These are phyloP conservation scores for Cladophialophora psammophila DNA, from an alignment of 2,329 filamentous ascomycete species.

Conservation along the genomic window DNA sequence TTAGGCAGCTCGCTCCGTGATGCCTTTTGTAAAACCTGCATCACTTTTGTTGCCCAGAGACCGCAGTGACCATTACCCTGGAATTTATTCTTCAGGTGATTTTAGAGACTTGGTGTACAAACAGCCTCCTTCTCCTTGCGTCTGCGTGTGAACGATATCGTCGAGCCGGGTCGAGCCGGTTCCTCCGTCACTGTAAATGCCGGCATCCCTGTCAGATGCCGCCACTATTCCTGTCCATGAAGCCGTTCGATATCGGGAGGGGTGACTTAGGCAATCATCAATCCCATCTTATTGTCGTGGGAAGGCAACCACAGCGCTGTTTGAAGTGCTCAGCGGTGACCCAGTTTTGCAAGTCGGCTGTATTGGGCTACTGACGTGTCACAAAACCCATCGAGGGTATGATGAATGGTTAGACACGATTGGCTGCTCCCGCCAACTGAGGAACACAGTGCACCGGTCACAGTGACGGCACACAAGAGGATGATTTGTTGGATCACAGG, in stretches of 20 bases:
- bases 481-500: constrained; percentile 29
- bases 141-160: not conserved
- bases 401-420: constrained; percentile 18
- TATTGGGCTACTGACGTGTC: constrained; percentile 31
- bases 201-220: not conserved
- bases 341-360: constrained; percentile 13
- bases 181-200: not conserved
- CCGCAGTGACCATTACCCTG: not conserved
- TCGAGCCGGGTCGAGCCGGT: constrained; percentile 2
- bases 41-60: not conserved
- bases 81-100: not conserved
- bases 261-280: not conserved
- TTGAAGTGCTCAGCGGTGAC: not conserved
- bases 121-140: not conserved
- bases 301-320: not conserved
- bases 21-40: not conserved
- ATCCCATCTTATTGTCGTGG: not conserved
- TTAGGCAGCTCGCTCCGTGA: not conserved
- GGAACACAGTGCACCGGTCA: constrained; percentile 20
- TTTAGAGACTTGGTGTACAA: not conserved
- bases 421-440: constrained; percentile 22
- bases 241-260: not conserved
- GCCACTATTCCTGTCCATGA: not conserved
- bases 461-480: constrained; percentile 19
- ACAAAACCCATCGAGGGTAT: constrained; percentile 21